These are phyloP conservation scores for Tylopilus cervinicoccineus DNA, from an alignment of 768 basidiomycete genomes.

Conservation along the genomic window DNA sequence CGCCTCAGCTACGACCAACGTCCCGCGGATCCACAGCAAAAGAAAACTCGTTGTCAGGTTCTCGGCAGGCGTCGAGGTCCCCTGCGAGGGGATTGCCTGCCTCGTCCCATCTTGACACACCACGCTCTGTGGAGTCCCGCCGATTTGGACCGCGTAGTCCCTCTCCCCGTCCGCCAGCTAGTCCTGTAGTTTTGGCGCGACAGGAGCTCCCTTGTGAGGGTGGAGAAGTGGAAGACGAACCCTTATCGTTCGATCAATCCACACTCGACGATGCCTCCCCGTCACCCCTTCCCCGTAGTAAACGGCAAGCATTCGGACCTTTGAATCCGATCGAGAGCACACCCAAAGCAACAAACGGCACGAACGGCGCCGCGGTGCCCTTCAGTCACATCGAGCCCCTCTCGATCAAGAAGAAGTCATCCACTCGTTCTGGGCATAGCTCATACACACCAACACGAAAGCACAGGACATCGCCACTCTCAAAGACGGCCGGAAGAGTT, in stretches of 20 bases:
- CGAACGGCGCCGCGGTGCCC: conserved; percentile 32
- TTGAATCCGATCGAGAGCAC: conserved; percentile 50
- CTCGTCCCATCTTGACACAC: conserved; percentile 43
- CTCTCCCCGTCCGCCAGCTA: conserved; percentile 60
- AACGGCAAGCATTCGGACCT: conserved; percentile 61
- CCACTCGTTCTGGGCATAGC: conserved; percentile 46
- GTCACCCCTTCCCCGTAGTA: conserved; percentile 66
- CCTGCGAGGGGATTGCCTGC: conserved; percentile 28
- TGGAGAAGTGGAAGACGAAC: conserved; percentile 43
- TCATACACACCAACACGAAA: conserved; percentile 34
- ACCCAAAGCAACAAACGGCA: conserved; percentile 39
- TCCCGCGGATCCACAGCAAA: conserved; percentile 47
- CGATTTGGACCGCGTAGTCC: conserved; percentile 73
- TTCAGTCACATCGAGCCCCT: conserved; percentile 62
- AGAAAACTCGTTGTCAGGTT: conserved; percentile 44
- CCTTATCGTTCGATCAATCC: conserved; percentile 23
- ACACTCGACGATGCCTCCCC: conserved; percentile 30
- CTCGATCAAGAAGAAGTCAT: conserved; percentile 82
- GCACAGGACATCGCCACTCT: conserved; percentile 51
- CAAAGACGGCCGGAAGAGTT: conserved; percentile 39
- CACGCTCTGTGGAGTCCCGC: conserved; percentile 52
- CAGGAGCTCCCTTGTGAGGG: conserved; percentile 42
- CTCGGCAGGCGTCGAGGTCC: conserved; percentile 42
- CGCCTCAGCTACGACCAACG: conserved; percentile 48
- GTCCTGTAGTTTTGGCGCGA: conserved; percentile 25